Conservation (phyloP, 495 filamentous ascomycete genomes). For the Podospora anserina region DNA sequence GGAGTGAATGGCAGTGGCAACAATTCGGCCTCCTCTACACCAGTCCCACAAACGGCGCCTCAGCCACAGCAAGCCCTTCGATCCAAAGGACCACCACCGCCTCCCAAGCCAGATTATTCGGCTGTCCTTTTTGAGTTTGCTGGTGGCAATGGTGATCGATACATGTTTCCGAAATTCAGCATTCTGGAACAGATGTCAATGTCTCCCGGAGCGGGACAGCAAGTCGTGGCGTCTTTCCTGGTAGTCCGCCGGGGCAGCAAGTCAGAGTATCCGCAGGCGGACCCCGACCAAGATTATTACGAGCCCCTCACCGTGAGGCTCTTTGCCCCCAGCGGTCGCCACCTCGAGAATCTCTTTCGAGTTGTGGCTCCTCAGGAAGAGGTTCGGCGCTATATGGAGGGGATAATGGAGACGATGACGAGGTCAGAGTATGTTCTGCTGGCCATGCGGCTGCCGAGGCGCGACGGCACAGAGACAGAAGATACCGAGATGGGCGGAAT, state of each 20-base stretch:
- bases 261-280: conserved; percentile 49
- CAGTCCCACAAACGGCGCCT: conserved; percentile 30
- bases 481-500: conserved; percentile 9
- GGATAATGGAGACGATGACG: conserved; percentile 71
- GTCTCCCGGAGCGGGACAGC: conserved; percentile 29
- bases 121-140: conserved; percentile 83
- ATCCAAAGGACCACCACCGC: conserved; percentile 52
- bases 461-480: conserved; percentile 31
- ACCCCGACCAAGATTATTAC: conserved; percentile 70
- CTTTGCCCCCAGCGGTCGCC: conserved; percentile 56
- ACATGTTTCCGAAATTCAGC: conserved; percentile 80
- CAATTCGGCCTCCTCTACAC: conserved; percentile 27
- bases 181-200: conserved; percentile 67
- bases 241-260: conserved; percentile 59
- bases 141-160: conserved; percentile 78
- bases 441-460: conserved; percentile 61
- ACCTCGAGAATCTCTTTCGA: conserved; percentile 68
- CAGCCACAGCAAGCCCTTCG: conserved; percentile 43
- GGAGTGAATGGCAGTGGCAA: conserved; percentile 23
- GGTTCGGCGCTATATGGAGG: conserved; percentile 77
- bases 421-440: conserved; percentile 66
- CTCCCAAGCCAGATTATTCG: conserved; percentile 59
- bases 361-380: conserved; percentile 78
- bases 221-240: conserved; percentile 63
- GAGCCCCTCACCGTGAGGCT: conserved; percentile 85